phyloP scores from a whole-genome alignment of 768 basidiomycete genomes.

The Kwoniella newhampshirensis region DNA sequence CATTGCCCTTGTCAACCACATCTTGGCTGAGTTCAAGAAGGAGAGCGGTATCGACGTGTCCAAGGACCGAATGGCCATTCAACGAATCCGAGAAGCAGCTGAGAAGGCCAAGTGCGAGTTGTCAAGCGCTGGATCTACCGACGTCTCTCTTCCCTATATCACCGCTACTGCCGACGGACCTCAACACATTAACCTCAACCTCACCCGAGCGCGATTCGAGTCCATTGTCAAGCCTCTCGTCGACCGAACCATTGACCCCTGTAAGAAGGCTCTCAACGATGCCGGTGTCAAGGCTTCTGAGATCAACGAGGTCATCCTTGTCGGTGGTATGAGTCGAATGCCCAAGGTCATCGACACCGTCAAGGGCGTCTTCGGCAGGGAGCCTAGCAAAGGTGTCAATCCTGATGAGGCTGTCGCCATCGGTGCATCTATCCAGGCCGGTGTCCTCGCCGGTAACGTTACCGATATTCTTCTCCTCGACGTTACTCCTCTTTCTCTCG shows the following conservation, averaged over 20 bases:
- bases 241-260: constrained; percentile 87
- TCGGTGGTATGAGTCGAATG: constrained; percentile 99
- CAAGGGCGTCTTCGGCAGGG: constrained; percentile 88
- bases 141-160: constrained; percentile 97
- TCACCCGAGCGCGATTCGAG: constrained; percentile 88
- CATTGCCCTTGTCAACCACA: constrained; percentile 77
- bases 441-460: constrained; percentile 93
- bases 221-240: constrained; percentile 76
- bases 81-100: constrained; percentile 97
- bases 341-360: constrained; percentile 92
- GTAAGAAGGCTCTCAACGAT: constrained; percentile 93
- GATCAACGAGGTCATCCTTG: constrained; percentile 93
- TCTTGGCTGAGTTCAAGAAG: constrained; percentile 92
- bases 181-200: constrained; percentile 92
- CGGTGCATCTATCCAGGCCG: constrained; percentile 96
- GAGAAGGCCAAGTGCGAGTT: constrained; percentile 99
- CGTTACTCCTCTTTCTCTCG: constrained; percentile 69
- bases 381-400: constrained; percentile 98
- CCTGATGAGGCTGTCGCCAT: constrained; percentile 99
- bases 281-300: constrained; percentile 90
- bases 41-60: constrained; percentile 76
- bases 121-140: constrained; percentile 90
- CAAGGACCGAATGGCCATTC: constrained; percentile 91
- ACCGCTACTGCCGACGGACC: constrained; percentile 92
- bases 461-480: constrained; percentile 81